Evolutionary conservation across 768 basidiomycete species (phyloP).

Genomic region (Lentinus tigrinus): DNA sequence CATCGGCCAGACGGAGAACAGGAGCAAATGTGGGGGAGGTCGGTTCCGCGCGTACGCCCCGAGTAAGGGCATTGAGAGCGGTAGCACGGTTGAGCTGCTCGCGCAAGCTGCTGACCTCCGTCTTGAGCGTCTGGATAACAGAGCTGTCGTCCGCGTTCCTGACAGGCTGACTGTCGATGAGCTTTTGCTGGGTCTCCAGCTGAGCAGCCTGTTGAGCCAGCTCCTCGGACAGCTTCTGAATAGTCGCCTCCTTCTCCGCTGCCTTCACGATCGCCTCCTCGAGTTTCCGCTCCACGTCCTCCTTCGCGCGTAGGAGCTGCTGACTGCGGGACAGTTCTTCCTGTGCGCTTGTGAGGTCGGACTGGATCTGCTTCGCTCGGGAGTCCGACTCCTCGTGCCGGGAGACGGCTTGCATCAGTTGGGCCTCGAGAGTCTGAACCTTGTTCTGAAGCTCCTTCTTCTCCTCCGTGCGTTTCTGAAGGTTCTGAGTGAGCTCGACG

Average conservation of each 20-base stretch:
- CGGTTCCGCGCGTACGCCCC: conserved; percentile 67
- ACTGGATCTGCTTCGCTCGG: conserved; percentile 69
- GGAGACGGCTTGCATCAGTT: conserved; percentile 80
- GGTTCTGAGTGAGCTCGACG: conserved; percentile 91
- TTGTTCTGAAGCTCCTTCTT: conserved; percentile 83
- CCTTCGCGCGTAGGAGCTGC: conserved; percentile 72
- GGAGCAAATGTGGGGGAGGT: conserved; percentile 87
- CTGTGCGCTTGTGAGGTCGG: conserved; percentile 67
- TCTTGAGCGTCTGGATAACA: conserved; percentile 86
- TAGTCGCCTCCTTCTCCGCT: conserved; percentile 79
- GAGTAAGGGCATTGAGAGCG: conserved; percentile 83
- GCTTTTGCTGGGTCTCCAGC: conserved; percentile 74
- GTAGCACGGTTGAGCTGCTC: conserved; percentile 97
- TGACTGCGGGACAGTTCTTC: conserved; percentile 70
- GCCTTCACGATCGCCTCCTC: conserved; percentile 75
- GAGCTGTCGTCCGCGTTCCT: conserved; percentile 81
- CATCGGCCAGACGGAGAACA: conserved; percentile 57
- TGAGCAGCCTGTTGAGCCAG: conserved; percentile 69
- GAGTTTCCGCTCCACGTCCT: conserved; percentile 73
- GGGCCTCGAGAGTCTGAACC: conserved; percentile 77
- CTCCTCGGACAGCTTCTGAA: conserved; percentile 80
- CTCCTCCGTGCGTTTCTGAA: conserved; percentile 89
- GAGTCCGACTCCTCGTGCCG: conserved; percentile 86
- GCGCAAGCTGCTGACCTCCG: conserved; percentile 86
- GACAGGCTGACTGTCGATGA: conserved; percentile 59